Percentiles rank a stretch among this genome's conserved stretches.
Evolutionary conservation across 2,329 filamentous ascomycete genomes (phyloP).

Genomic region (Metarhizium sp.): DNA sequence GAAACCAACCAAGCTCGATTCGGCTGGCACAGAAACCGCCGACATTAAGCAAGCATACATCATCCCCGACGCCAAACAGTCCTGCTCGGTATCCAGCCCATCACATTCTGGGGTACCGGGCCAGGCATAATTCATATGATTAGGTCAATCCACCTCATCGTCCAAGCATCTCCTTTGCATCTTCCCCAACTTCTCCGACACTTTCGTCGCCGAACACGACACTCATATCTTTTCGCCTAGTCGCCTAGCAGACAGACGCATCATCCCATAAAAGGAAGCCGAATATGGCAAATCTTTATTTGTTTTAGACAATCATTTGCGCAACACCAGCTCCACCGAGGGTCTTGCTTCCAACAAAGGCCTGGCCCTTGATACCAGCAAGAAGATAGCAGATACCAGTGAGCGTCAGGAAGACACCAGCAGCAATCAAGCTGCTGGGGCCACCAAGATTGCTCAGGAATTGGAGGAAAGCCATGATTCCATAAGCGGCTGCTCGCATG

Average conservation of each 20-base stretch:
- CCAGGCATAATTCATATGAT: not conserved
- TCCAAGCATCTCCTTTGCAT: not conserved
- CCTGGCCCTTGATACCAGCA: constrained; percentile 73
- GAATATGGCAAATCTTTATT: not conserved
- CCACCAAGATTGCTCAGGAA: constrained; percentile 66
- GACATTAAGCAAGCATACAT: constrained; percentile 16
- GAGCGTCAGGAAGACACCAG: constrained; percentile 69
- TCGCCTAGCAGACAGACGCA: not conserved
- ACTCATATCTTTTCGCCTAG: not conserved
- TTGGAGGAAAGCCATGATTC: constrained; percentile 69
- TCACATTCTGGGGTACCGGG: not conserved
- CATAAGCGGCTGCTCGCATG: constrained; percentile 86
- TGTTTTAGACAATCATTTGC: constrained; percentile 84
- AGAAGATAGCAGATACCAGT: constrained; percentile 73
- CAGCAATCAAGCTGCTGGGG: constrained; percentile 70
- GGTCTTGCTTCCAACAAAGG: constrained; percentile 89
- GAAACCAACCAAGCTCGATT: not conserved
- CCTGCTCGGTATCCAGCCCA: constrained; percentile 13
- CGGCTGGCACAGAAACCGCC: constrained; percentile 1
- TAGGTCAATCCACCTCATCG: not conserved
- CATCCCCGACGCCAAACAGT: constrained; percentile 20
- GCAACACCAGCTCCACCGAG: constrained; percentile 87
- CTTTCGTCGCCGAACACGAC: not conserved
- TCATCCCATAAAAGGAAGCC: not conserved
- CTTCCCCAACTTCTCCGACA: not conserved